Conservation (phyloP, 2,329 filamentous ascomycete genomes). For the Cordyceps fumosorosea region DNA sequence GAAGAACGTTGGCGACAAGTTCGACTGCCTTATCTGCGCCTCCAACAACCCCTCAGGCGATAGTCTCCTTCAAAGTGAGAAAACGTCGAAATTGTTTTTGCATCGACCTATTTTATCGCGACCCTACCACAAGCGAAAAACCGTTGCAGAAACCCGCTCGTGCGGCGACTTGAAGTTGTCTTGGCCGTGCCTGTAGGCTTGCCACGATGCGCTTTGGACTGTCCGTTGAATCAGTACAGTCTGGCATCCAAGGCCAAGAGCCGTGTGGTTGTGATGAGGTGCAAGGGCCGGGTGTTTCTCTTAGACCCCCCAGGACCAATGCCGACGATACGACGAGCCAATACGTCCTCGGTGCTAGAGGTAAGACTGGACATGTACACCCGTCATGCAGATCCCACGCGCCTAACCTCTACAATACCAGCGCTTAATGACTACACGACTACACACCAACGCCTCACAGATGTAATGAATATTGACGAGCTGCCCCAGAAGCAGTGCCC, state of each 20-base stretch:
- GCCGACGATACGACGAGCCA: neutral
- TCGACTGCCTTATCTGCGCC: too few relatives aligned
- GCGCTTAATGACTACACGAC: neutral
- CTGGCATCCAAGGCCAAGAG: slow-evolving; percentile 18
- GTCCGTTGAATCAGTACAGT: slow-evolving; percentile 32
- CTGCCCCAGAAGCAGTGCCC: neutral
- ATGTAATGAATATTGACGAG: neutral
- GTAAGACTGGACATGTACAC: neutral
- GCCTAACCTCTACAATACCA: neutral
- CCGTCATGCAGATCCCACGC: neutral
- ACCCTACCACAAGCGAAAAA: too few relatives aligned
- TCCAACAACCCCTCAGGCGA: too few relatives aligned
- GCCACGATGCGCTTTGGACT: slow-evolving; percentile 42
- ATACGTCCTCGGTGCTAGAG: neutral
- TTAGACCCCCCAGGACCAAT: neutral
- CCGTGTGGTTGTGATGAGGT: neutral
- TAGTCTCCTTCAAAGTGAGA: too few relatives aligned
- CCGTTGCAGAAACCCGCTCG: slow-evolving; percentile 20
- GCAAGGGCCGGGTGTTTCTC: neutral
- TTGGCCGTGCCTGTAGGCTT: slow-evolving; percentile 33
- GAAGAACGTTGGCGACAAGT: too few relatives aligned
- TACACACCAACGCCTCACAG: neutral
- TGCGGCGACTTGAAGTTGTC: slow-evolving; percentile 24
- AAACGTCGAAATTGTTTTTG: too few relatives aligned
- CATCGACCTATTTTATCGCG: too few relatives aligned